Evolutionary conservation across 495 filamentous ascomycete genomes (phyloP).

Genomic region (Aspergillus leporis): DNA sequence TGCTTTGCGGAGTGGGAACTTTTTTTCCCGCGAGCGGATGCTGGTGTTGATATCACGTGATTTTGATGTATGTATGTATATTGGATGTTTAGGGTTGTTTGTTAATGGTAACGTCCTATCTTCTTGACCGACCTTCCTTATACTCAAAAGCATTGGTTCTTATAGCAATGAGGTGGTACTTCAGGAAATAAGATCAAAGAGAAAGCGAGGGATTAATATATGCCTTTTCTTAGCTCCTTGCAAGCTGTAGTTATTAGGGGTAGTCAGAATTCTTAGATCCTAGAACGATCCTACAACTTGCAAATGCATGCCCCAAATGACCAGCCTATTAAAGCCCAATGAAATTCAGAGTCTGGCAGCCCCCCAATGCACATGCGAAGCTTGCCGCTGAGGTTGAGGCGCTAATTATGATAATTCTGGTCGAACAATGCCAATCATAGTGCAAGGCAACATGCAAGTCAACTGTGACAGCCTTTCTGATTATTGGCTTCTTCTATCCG

Average conservation of each 20-base stretch:
- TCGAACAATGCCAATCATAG: too few relatives aligned
- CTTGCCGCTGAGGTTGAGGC: neutral
- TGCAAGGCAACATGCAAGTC: neutral
- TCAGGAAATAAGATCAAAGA: too few relatives aligned
- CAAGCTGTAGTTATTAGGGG: too few relatives aligned
- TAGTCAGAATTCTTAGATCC: too few relatives aligned
- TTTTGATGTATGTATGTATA: neutral
- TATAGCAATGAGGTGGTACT: too few relatives aligned
- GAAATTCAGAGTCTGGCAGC: neutral
- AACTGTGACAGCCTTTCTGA: neutral
- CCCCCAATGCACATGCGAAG: neutral
- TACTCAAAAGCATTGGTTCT: too few relatives aligned
- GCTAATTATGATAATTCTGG: neutral
- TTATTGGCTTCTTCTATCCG: too few relatives aligned
- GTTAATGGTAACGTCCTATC: neutral
- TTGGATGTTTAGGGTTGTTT: neutral
- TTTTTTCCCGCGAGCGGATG: neutral
- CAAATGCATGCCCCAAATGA: neutral
- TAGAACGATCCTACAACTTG: neutral
- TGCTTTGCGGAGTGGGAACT: neutral
- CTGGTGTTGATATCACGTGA: constrained; percentile 10
- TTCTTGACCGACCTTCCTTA: too few relatives aligned
- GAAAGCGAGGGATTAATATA: too few relatives aligned
- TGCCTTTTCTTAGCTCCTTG: too few relatives aligned
- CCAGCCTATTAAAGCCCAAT: neutral